Base-by-base conservation (phyloP, 495 filamentous ascomycete genomes). In the Staphylotrichum longicolle region DNA sequence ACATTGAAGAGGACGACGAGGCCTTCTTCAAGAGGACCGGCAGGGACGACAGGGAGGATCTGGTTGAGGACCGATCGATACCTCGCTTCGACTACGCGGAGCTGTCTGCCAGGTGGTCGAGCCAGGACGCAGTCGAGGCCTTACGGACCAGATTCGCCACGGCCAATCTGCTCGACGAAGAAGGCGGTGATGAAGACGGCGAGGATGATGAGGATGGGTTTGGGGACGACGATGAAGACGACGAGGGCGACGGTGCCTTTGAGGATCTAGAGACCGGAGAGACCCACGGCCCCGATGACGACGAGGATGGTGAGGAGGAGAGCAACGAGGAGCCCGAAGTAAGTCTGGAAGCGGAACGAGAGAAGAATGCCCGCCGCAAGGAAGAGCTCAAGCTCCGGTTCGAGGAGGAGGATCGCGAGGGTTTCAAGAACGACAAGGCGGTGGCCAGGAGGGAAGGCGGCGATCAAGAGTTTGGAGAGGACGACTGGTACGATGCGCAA, bases 401-500 rank as follows among this genome's bases (percentile, higher is more conserved):
- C 68, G 94, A 98, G 70, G 93, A 97, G 71, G 94, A 98, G 78
- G 94, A 98, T 68, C 83, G 88, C 14, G 94, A 98, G 72, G 94
- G 94, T 0, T 91, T 96, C 66, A 85, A 85, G 30, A 96, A 96
- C 67, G 90, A 91, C 67, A 91, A 91, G 66, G 85, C 89, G 11
- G 84, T 86, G 47, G 84, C 85, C 27, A 82, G 87, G 47, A 72
- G 81, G 54, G 83, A 86, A 66, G 82, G 78, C 9, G 60, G 60
- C 35, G 74, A 82, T 0, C 82, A 91, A 44, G 85, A 94, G 68
- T 98, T 96, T 67, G 95, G 91, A 39, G 93, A 98, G 75, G 94
- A 98, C 67, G 91, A 98, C 47, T 98, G 95, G 95, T 98, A 98
- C 71, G 93, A 98, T 70, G 82, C 90, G 32, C 95, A 98, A 69